A percentile compares a stretch with the other conserved stretches of the same genome.
These are phyloP conservation scores for Iodosphaeria phyllophila DNA, from an alignment of 2,329 filamentous ascomycete species.

Conservation along the genomic window DNA sequence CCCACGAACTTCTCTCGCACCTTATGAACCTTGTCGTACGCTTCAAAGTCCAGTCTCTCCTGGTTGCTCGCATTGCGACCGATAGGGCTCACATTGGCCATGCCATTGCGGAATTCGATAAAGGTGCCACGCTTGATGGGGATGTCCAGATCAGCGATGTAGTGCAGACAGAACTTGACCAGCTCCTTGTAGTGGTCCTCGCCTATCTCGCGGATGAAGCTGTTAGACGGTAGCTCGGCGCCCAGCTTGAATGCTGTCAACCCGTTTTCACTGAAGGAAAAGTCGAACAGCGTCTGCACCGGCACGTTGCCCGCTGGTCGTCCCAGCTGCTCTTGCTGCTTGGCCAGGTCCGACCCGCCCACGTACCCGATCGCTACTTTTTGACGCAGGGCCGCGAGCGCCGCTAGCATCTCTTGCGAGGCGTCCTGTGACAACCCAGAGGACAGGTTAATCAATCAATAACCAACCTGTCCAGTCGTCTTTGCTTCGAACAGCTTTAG, in stretches of 20 bases:
- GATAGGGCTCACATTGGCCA: constrained; percentile 72
- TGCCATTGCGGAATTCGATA: constrained; percentile 77
- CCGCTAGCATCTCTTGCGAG: constrained; percentile 63
- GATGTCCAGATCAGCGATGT: constrained; percentile 69
- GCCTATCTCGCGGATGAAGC: constrained; percentile 84
- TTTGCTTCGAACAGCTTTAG: neutral
- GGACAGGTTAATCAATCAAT: constrained; percentile 6
- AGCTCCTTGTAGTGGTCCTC: constrained; percentile 68
- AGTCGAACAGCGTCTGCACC: constrained; percentile 85
- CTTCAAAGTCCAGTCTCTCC: constrained; percentile 70
- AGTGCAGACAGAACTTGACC: constrained; percentile 58
- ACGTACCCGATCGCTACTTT: constrained; percentile 84
- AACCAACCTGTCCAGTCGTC: neutral
- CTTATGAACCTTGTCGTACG: constrained; percentile 60
- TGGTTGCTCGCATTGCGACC: constrained; percentile 68
- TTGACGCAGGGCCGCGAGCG: constrained; percentile 65
- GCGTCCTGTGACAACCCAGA: constrained; percentile 28
- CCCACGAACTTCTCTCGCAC: constrained; percentile 62
- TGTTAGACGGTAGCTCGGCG: constrained; percentile 52
- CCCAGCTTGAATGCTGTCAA: constrained; percentile 80
- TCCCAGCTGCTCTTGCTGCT: constrained; percentile 94
- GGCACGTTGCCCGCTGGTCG: constrained; percentile 37
- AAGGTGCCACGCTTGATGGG: constrained; percentile 74
- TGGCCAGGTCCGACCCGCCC: constrained; percentile 76
- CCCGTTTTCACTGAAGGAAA: constrained; percentile 93